Percentiles rank a stretch among this genome's conserved stretches.
Conservation (phyloP, 495 filamentous ascomycete genomes). For the Tuber melanosporum region DNA sequence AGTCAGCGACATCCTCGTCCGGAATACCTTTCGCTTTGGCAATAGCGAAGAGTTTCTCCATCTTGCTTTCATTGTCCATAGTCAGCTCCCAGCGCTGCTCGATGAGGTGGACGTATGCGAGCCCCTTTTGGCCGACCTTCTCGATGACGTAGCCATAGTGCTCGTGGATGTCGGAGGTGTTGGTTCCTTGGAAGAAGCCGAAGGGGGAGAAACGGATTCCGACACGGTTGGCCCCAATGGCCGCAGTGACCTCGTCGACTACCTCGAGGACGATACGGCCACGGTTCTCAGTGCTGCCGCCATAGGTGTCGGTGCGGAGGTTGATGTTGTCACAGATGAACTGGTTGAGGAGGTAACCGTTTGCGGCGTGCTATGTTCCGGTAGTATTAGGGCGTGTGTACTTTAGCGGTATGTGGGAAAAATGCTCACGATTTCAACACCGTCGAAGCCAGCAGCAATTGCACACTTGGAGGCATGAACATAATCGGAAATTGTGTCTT, state of each 20-base stretch:
- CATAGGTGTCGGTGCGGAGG: conserved; percentile 59
- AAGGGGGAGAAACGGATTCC: conserved; percentile 62
- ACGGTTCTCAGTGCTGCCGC: conserved; percentile 67
- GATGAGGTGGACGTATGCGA: conserved; percentile 64
- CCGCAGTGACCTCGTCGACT: conserved; percentile 54
- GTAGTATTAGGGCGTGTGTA: conserved; percentile 7
- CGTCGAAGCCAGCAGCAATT: conserved; percentile 66
- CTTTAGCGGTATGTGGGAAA: not conserved
- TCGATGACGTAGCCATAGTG: conserved; percentile 58
- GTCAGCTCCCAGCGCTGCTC: conserved; percentile 47
- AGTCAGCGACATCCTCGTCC: conserved; percentile 44
- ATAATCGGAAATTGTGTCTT: conserved; percentile 52
- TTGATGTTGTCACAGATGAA: conserved; percentile 61
- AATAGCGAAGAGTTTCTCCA: conserved; percentile 43
- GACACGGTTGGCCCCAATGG: conserved; percentile 57
- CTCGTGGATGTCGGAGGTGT: conserved; percentile 50
- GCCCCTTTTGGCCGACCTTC: conserved; percentile 50
- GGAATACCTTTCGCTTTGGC: conserved; percentile 34
- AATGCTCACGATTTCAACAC: conserved; percentile 55
- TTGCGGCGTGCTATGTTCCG: conserved; percentile 47
- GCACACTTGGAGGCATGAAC: conserved; percentile 58
- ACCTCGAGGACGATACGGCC: conserved; percentile 61
- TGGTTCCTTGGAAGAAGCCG: conserved; percentile 61
- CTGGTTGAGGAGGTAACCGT: conserved; percentile 71
- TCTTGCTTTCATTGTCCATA: conserved; percentile 41